Evolutionary conservation across 1,139 yeast genomes (phyloP).

Genomic region (Wickerhamiella pararugosa): DNA sequence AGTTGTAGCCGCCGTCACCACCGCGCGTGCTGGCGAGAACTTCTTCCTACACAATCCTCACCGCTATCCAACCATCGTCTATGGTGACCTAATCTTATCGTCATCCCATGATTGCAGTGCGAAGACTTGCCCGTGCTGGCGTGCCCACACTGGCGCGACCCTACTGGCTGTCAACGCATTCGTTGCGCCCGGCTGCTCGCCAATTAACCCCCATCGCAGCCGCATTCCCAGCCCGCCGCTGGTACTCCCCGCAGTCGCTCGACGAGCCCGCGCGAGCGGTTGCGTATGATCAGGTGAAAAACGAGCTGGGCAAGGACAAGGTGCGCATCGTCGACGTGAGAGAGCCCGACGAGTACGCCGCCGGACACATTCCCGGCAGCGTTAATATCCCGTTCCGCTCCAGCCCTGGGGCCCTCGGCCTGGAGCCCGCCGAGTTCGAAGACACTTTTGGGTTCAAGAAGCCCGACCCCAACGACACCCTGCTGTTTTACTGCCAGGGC

Average conservation of each 20-base stretch:
- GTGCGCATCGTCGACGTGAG: conserved; percentile 70
- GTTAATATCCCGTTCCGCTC: conserved; percentile 81
- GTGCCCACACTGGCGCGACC: too few species aligned
- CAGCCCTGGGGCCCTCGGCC: conserved; percentile 85
- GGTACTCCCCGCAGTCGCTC: conserved; percentile 21
- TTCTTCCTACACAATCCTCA: too few species aligned
- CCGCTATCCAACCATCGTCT: too few species aligned
- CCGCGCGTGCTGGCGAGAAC: too few species aligned
- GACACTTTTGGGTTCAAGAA: conserved; percentile 73
- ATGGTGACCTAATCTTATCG: too few species aligned
- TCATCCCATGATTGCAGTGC: too few species aligned
- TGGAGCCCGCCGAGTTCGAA: conserved; percentile 62
- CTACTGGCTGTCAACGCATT: too few species aligned
- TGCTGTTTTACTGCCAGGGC: conserved; percentile 82
- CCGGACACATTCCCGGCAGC: conserved; percentile 67
- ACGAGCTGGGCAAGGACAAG: conserved; percentile 17
- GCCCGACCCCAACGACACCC: conserved; percentile 54
- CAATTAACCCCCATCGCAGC: too few species aligned
- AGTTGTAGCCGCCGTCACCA: too few species aligned
- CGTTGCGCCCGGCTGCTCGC: too few species aligned
- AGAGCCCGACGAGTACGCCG: conserved; percentile 68
- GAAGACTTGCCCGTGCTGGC: too few species aligned
- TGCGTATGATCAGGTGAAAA: conserved; percentile 36
- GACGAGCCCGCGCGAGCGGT: conserved; percentile 36
- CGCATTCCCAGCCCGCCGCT: conserved; percentile 6